These are phyloP conservation scores for Geotrichum candidum DNA, from an alignment of 1,139 yeast genomes.

Conservation along the genomic window DNA sequence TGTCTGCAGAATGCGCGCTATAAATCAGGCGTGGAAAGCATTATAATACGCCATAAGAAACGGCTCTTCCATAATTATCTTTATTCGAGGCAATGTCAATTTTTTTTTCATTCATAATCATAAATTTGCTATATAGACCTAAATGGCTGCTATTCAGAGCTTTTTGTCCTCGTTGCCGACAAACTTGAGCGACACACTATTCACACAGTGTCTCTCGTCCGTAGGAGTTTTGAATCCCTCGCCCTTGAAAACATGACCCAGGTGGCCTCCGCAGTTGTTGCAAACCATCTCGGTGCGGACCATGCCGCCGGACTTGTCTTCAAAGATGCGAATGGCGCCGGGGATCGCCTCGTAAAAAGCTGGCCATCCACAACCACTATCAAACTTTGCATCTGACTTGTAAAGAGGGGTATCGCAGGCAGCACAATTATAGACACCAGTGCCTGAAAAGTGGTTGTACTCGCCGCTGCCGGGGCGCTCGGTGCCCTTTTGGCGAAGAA, in stretches of 20 bases:
- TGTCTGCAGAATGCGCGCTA: not conserved
- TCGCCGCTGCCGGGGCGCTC: slow-evolving; percentile 79
- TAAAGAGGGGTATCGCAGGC: slow-evolving; percentile 80
- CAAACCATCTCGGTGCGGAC: slow-evolving; percentile 84
- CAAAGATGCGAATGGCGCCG: slow-evolving; percentile 57
- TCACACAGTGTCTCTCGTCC: slow-evolving; percentile 91
- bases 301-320: slow-evolving; percentile 68
- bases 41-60: no score
- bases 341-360: slow-evolving; percentile 89
- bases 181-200: slow-evolving; percentile 74
- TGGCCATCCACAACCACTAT: slow-evolving; percentile 97
- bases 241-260: slow-evolving; percentile 93
- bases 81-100: not conserved
- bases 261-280: slow-evolving; percentile 82
- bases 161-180: slow-evolving; percentile 18
- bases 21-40: not conserved
- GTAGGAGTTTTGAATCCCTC: slow-evolving; percentile 90
- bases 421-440: slow-evolving; percentile 75
- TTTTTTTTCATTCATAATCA: not conserved
- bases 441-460: slow-evolving; percentile 45
- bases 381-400: slow-evolving; percentile 72
- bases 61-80: not conserved
- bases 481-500: slow-evolving; percentile 74
- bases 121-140: not conserved
- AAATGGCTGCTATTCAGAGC: not conserved